Percentiles rank a stretch among this genome's conserved stretches.
Conservation (phyloP, 331 rosid genomes). For the Acacia concinna region DNA sequence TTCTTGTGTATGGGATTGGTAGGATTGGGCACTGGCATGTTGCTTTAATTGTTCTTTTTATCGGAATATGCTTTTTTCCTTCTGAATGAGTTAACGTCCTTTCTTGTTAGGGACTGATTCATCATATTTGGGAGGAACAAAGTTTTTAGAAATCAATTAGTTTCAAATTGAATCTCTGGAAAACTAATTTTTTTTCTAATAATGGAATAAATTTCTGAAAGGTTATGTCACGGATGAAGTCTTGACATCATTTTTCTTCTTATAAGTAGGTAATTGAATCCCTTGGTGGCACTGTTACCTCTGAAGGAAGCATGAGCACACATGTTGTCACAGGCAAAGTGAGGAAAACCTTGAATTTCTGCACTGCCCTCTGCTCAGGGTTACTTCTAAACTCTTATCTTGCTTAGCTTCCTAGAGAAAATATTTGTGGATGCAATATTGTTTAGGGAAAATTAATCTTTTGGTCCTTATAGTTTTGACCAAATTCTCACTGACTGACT, state of each 20-base stretch:
- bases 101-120: not conserved
- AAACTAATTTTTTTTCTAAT: not conserved
- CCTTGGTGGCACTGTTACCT: constrained; percentile 72
- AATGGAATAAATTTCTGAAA: constrained; percentile 9
- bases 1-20: constrained; percentile 3
- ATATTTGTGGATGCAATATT: not conserved
- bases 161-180: not conserved
- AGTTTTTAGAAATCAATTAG: not conserved
- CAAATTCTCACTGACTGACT: not conserved
- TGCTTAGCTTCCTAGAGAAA: constrained; percentile 11
- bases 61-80: constrained; percentile 1
- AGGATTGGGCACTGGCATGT: not conserved
- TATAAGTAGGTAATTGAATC: constrained; percentile 63
- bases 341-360: constrained; percentile 85
- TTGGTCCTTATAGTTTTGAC: no score
- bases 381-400: constrained; percentile 45
- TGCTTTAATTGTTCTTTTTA: not conserved
- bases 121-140: constrained; percentile 7
- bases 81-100: constrained; percentile 17
- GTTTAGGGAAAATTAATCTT: no score
- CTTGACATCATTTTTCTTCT: constrained; percentile 3
- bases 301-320: constrained; percentile 68
- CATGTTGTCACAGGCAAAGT: constrained; percentile 88
- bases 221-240: not conserved
- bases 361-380: constrained; percentile 90